Evolutionary conservation across 805 yeast genomes (phyloP), one percentile per base, ranked within the genome.

Genomic region (Monosporozyma aerobia): DNA sequence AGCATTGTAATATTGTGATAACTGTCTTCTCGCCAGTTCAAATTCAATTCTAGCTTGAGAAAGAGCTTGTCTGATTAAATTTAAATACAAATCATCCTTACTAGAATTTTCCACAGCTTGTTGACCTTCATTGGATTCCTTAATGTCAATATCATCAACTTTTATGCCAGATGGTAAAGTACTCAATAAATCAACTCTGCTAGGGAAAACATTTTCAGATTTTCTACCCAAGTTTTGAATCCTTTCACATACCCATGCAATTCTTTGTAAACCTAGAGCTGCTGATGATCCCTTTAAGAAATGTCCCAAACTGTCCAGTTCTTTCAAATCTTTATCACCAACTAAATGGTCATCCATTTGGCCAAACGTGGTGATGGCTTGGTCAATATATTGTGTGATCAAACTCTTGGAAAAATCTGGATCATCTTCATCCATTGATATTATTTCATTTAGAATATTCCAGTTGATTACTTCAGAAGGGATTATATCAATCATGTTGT

Each of bases 401-500:
- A 94, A 74, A 39, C 85, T 77, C 60, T 81, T 75, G 35, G 92
- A 83, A 73, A 94, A 94, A 7, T 89, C 96, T 54, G 90, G 94
- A 64, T 87, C 96, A 62, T 92, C 98, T 63, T 92, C 97, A 69
- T 94, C 99, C 97, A 94, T 90, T 51, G 87, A 83, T 49, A 90
- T 78, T 53, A 94, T 76, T 72, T 94, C 98, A 53, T 83, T 81
- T 65, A 94, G 85, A 30, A 90, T 92, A 44, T 79, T 73, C 96
- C 96, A 89, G 67, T 90, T 90, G 55, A 94, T 83, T 57, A 87
- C 73, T 43, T 87, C 95, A 9, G 81, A 53, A 66, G 59, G 68
- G 30, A 64, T 60, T 23, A 52, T 44, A 37, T 57, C 51, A 53
- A 61, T 53, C 58, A 55, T 53, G 41, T 11, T 45, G 4, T 14